These are phyloP conservation scores for Metschnikowia proteae DNA, from an alignment of 805 yeast genomes.

Conservation along the genomic window DNA sequence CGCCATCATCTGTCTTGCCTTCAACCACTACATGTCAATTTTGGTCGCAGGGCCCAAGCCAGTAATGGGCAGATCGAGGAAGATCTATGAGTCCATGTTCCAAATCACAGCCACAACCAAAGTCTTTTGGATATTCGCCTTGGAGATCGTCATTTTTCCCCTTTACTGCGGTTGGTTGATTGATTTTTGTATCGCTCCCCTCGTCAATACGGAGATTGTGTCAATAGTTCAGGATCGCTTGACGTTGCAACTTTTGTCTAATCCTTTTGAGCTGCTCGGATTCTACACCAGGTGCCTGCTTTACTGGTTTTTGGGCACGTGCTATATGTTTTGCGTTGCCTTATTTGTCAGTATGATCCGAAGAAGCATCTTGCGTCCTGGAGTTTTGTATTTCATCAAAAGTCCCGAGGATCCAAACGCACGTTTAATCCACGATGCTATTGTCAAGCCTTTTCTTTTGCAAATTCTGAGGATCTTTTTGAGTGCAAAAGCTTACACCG, in stretches of 20 bases:
- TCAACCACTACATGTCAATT: constrained; percentile 29
- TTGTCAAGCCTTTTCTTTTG: constrained; percentile 66
- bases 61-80: constrained; percentile 47
- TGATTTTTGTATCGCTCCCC: constrained; percentile 64
- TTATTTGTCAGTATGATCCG: constrained; percentile 82
- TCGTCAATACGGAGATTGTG: constrained; percentile 26
- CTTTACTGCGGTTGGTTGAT: constrained; percentile 77
- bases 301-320: constrained; percentile 72
- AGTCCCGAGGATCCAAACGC: constrained; percentile 94
- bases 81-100: constrained; percentile 48
- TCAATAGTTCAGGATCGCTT: constrained; percentile 2
- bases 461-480: constrained; percentile 71
- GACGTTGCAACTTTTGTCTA: constrained; percentile 19
- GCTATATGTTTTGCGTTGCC: constrained; percentile 85
- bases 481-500: constrained; percentile 71
- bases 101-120: constrained; percentile 62
- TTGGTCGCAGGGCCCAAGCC: constrained; percentile 39
- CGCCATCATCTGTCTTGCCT: constrained; percentile 20
- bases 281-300: constrained; percentile 13
- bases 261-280: constrained; percentile 10
- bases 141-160: constrained; percentile 85
- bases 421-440: constrained; percentile 79
- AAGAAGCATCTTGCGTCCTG: constrained; percentile 68
- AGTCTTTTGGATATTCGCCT: constrained; percentile 67
- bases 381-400: constrained; percentile 85